Evolutionary conservation across 306 rosid species (phyloP), one percentile per base, ranked within the genome.

Genomic region (Parietaria judaica): DNA sequence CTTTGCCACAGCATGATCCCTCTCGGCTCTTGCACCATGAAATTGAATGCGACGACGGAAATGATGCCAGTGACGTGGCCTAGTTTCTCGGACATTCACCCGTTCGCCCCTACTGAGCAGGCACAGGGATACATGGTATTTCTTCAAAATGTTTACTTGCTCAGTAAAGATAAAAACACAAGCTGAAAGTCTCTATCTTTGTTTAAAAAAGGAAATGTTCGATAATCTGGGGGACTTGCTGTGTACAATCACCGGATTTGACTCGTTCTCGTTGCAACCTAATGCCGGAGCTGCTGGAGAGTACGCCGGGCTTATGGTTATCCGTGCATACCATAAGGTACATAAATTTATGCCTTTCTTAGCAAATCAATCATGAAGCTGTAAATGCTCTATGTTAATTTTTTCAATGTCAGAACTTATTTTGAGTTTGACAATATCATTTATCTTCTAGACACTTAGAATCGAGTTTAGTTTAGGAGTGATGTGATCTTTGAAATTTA

Each of bases 281-380:
- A 94, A 94, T 78, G 99, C 99, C n/a, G 99, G 99, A 66, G 99
- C 99, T 69, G 78, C 99, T 51, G 97, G 99, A 78, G 99, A 94
- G 72, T 94, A 94, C 78, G 99, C 99, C 56, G 99, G 99, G 72
- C 91, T 94, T 56, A 94, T 94, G 99, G 99, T 94, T 79, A 94
- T 94, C 64, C 97, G 95, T 7, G 99, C 99, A 14, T 94, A 94
- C 80, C 99, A 94, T 76, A 4, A 65, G 79, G 99, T 94, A 84
- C 46, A 77, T n/a, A 10, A 11, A 4, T n/a, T 49, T n/a, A 0
- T n/a, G 9, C 53, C 9, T 10, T n/a, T 49, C 10, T 10, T n/a
- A 7, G 50, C 13, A 7, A 7, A 46, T 13, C 50, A 46, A 7
- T 46, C 50, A 46, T 46, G 13, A 46, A 46, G 13, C 13, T 46